Base-by-base conservation (phyloP, 805 yeast species). In the Monosporozyma solicola region DNA sequence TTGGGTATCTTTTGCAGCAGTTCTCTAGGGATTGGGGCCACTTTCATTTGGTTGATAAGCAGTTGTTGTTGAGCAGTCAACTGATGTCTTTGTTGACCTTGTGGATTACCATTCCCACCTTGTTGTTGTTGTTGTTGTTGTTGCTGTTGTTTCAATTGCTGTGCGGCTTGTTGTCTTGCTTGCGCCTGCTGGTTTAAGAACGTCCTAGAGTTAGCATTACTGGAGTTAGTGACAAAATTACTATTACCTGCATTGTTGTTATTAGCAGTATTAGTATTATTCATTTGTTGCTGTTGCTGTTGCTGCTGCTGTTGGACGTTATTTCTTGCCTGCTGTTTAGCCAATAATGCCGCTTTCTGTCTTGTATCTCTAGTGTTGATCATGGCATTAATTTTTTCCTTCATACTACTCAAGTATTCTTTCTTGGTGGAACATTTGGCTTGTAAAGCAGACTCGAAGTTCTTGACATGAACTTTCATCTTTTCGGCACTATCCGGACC, bases 381-480 rank as follows among this genome's bases (percentile, higher is more conserved):
- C 72, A 67, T 59, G 62, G 71, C 64, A 63, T 74, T 71, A 44
- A 74, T 76, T 49, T 73, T 72, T 49, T 74, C 74, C 57, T 72
- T 70, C 66, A 79, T 72, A 47, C 72, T 69, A 48, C 76, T 79
- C 52, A 78, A 68, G 61, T 85, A 85, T 55, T 82, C 83, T 41
- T 58, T 57, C 49, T 80, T 80, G 22, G 79, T 72, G 9, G 75
- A 74, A 11, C 87, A 74, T 53, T 80, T 80, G 53, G 76, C 74
- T 63, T 76, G 85, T 25, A 88, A 78, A 59, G 75, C 80, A 54
- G 81, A 79, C 63, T 85, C 94, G 59, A 83, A 84, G 61, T 84
- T 87, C 59, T 81, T 84, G 3, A 90, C 89, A 59, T 82, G 73
- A 3, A 74, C 68, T 59, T 75, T 77, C 59, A 79, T 70, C 58